Base-by-base conservation (phyloP, 1,284 basidiomycete genomes). In the Coniferiporia weirii region DNA sequence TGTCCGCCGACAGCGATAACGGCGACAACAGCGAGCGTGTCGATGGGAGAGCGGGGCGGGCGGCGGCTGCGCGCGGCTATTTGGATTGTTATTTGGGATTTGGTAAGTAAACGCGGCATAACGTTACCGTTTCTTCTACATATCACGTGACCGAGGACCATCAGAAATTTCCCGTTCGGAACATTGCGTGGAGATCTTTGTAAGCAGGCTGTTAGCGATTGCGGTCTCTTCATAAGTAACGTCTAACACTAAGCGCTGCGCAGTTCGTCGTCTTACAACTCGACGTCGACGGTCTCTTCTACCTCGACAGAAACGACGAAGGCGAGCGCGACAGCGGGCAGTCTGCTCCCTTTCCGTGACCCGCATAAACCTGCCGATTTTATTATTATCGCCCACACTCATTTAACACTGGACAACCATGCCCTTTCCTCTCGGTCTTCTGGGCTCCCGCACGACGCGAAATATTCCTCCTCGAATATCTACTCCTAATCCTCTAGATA, bases 341-440 rank as follows among this genome's bases (percentile, higher is more conserved):
- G 15, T 40, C 38, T 40, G 38, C 15, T 10, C 38, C 3, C 38
- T 40, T 38, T 32, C 12, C 22, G 19, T 32, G 15, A 6, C 22
- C 3, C 4, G 7, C 17, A 10, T 20, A 17, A 8, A 17, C 19
- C 17, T 22, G 20, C 12, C 46, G 13, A 20, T 50, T 50, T n/a
- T 9, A 12, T 40, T 12, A 3, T 40, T 40, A 40, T 40, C 38
- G 12, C 48, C 19, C 56, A 57, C 56, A 51, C 43, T 57, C 56
- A 3, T 57, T 57, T 56, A 34, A 10, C 40, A 7, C 12, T 32
- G 4, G 22, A 20, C 38, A 10, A 13, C 50, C n/a, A 61, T 61
- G 59, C 59, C 54, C 9, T 61, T 61, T 35, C 54, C 48, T 36
- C 54, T 61, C 7, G 56, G 56, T 36, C 22, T 61, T 7, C 45